A percentile compares a stretch with the other conserved stretches of the same genome.
phyloP scores from a whole-genome alignment of 768 basidiomycete genomes.

The Russula brevipes region DNA sequence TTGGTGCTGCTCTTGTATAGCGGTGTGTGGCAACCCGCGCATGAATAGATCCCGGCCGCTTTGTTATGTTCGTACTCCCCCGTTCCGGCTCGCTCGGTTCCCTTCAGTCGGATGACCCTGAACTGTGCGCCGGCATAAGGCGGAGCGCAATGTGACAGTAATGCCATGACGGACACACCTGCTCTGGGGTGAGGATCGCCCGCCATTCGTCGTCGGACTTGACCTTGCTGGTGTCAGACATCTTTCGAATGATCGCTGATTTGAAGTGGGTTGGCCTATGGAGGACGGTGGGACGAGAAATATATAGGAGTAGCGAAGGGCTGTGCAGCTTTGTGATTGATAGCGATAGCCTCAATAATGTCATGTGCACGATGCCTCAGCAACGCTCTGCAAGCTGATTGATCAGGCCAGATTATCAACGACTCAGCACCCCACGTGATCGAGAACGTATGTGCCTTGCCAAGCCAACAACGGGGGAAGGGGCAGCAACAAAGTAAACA shows the following conservation, averaged over 20 bases:
- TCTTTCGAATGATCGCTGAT: slow-evolving; percentile 16
- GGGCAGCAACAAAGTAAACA: too few species aligned
- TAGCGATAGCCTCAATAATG: background rate
- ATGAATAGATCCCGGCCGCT: slow-evolving; percentile 65
- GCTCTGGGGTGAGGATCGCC: slow-evolving; percentile 71
- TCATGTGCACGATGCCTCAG: slow-evolving; percentile 1
- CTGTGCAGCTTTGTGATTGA: background rate
- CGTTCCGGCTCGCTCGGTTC: slow-evolving; percentile 73
- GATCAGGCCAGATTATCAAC: too few species aligned
- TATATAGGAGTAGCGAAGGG: background rate
- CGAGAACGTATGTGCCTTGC: background rate
- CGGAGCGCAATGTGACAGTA: background rate
- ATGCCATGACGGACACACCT: slow-evolving; percentile 45
- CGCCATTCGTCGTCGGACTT: slow-evolving; percentile 82
- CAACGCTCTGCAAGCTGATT: too few species aligned
- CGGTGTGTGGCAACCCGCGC: slow-evolving; percentile 75
- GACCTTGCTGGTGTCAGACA: slow-evolving; percentile 27
- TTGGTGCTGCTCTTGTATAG: slow-evolving; percentile 88
- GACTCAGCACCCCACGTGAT: background rate
- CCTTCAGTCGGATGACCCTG: slow-evolving; percentile 77
- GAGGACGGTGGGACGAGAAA: background rate
- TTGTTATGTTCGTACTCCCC: slow-evolving; percentile 74
- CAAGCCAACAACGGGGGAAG: too few species aligned
- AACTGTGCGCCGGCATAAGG: slow-evolving; percentile 48
- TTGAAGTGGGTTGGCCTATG: background rate